Evolutionary conservation across 768 basidiomycete species (phyloP).

Genomic region (Pluteus cervinus): DNA sequence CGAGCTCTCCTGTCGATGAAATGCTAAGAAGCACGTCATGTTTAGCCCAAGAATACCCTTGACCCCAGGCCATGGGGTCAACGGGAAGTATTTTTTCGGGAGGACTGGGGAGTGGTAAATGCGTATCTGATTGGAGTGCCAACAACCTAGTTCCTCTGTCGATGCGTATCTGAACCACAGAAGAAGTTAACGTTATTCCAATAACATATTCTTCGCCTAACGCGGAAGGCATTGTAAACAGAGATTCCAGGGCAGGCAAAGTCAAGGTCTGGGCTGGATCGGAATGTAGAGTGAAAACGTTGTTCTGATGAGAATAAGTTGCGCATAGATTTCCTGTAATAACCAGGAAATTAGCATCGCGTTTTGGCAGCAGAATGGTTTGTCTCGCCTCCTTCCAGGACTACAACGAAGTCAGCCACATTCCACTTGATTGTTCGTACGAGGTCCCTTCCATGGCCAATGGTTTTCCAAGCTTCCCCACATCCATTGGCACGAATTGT

Average conservation of each 20-base stretch:
- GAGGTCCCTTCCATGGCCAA: constrained; percentile 41
- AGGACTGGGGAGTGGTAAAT: constrained; percentile 44
- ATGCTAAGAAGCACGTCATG: constrained; percentile 80
- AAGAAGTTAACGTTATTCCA: constrained; percentile 57
- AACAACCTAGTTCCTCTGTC: constrained; percentile 33
- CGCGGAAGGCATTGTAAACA: constrained; percentile 63
- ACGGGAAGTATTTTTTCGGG: constrained; percentile 65
- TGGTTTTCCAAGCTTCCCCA: constrained; percentile 61
- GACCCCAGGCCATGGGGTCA: constrained; percentile 84
- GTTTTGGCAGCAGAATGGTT: not conserved
- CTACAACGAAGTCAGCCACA: constrained; percentile 60
- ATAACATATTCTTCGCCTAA: constrained; percentile 50
- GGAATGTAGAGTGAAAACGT: constrained; percentile 48
- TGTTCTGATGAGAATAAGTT: constrained; percentile 47
- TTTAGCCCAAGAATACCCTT: constrained; percentile 35
- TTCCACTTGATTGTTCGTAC: constrained; percentile 46
- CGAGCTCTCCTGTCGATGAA: constrained; percentile 68
- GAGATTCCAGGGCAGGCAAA: constrained; percentile 47
- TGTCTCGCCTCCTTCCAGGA: constrained; percentile 55
- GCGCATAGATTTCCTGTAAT: constrained; percentile 46
- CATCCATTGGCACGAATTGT: constrained; percentile 50
- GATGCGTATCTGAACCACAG: constrained; percentile 52
- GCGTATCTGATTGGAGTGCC: constrained; percentile 38
- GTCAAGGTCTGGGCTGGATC: constrained; percentile 32
- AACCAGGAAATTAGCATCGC: constrained; percentile 1